Evolutionary conservation across 345 rosid genomes (phyloP), one percentile per base, ranked within the genome.

Genomic region (Acer negundo): DNA sequence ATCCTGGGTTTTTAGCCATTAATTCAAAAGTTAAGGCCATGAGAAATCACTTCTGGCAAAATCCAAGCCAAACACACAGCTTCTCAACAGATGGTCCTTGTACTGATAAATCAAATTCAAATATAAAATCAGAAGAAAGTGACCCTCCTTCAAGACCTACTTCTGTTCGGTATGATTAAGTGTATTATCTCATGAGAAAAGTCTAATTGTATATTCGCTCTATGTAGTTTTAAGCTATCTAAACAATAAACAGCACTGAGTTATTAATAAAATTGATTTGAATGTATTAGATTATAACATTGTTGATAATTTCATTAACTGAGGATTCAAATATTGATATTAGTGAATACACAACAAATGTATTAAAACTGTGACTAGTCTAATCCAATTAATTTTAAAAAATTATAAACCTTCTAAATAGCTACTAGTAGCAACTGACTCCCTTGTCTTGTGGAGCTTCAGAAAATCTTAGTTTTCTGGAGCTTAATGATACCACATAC

Each of bases 21-120:
- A 87, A 87, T 70, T 69, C 93, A 0, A 94, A 94, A 84, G 85
- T 85, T 67, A 85, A 81, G 87, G 86, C 97, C 23, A 77, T 90
- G 59, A 88, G 96, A 78, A 91, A 83, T 72, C 97, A 91, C 85
- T 91, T 91, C 84, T 94, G 97, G 97, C 95, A 93, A 80, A 81
- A 82, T 38, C 87, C 90, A 24, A 87, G 90, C 86, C 85, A 67
- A 76, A 86, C 86, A 42, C 80, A 84, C 22, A 88, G 90, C 82
- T 62, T 85, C 81, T 85, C 92, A n/a, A 55, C 72, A 9, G 67
- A 74, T 31, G 85, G 38, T 35, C 38, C 38, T 35, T 35, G 38
- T 5, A 35, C 85, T 16, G 80, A 82, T 75, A 82, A 82, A 58
- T 80, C 68, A 59, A 80, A 56, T 56, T 80, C 90, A 67, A 75